phyloP scores from a whole-genome alignment of 768 basidiomycete species.

The Russula sp. region DNA sequence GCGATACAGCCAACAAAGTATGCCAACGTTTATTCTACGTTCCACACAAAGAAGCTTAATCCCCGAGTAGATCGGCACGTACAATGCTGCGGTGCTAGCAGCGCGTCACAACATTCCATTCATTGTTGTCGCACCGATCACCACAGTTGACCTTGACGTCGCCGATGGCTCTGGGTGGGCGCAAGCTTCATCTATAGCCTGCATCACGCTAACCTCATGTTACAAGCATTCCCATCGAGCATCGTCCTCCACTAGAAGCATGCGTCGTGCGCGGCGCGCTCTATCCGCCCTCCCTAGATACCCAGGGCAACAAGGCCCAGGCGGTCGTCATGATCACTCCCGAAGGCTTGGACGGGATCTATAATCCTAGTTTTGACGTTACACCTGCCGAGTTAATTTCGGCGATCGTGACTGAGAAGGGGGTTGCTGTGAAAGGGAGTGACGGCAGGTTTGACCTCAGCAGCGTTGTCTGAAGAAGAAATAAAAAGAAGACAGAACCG shows the following conservation, averaged over 20 bases:
- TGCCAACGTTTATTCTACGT: conserved; percentile 12
- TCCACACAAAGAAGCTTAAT: not conserved
- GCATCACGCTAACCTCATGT: not conserved
- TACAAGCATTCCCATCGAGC: conserved; percentile 83
- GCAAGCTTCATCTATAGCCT: conserved; percentile 2
- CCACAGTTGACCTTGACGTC: conserved; percentile 83
- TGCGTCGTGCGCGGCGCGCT: conserved; percentile 81
- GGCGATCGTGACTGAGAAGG: conserved; percentile 94
- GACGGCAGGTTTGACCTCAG: conserved; percentile 64
- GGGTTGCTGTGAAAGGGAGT: conserved; percentile 70
- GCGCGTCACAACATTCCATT: conserved; percentile 85
- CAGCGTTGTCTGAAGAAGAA: conserved; percentile 38
- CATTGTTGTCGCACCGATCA: conserved; percentile 88
- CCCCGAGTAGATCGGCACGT: conserved; percentile 68
- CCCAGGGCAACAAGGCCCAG: conserved; percentile 48
- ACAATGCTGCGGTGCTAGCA: conserved; percentile 91
- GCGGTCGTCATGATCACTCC: conserved; percentile 85
- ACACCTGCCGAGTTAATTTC: conserved; percentile 91
- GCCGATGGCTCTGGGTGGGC: conserved; percentile 56
- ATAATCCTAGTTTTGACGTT: conserved; percentile 96
- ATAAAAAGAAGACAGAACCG: not conserved
- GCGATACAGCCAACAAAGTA: conserved; percentile 96
- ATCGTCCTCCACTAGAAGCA: conserved; percentile 82
- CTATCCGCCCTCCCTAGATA: conserved; percentile 43
- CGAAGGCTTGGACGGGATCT: conserved; percentile 45